Base-by-base conservation (phyloP, 495 filamentous ascomycete species). In the Xylaria scruposa region DNA sequence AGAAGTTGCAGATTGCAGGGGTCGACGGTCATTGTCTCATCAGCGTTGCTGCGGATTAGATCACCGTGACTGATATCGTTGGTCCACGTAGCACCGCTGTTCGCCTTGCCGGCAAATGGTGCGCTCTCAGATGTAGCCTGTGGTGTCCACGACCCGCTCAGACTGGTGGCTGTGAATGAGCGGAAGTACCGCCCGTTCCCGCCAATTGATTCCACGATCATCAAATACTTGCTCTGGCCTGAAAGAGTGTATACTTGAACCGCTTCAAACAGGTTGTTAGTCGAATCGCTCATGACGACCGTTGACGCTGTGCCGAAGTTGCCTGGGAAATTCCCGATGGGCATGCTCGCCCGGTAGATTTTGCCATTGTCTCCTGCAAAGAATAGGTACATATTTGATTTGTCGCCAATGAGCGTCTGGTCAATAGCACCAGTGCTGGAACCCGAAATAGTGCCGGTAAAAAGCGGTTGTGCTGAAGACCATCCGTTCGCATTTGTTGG, bases 1-100 rank as follows among this genome's bases (percentile, higher is more conserved):
- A 91, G 81, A 61, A 90, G 74, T 74, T 88, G 84, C 75, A 90
- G 75, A 71, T 90, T 89, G 79, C 88, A 90, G 5, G 86, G 80
- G 70, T 88, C 85, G 42, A 90, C 74, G 13, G 83, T 83, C 79
- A 87, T 84, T 2, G 86, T 90, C 77, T 91, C 84, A 72, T 91
- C 88, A 6, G 83, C 71, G 65, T 82, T 86, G 61, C 33, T 77
- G 68, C 88, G 82, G 33, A 91, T 78, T 53, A 91, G 71, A 61
- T 90, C 89, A 19, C 90, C 90, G 67, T 89, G 88, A 71, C 86
- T 89, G 76, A 91, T 90, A 68, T 90, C 88, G 77, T 89, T 84
- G 54, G 89, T 90, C 90, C 90, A 91, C 56, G 83, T 84, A 1
- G 87, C 86, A 62, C 86, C 87, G 69, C 85, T 89, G 76, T 91